Evolutionary conservation across 2,329 filamentous ascomycete genomes (phyloP).

Genomic region (Colletotrichum sp.): DNA sequence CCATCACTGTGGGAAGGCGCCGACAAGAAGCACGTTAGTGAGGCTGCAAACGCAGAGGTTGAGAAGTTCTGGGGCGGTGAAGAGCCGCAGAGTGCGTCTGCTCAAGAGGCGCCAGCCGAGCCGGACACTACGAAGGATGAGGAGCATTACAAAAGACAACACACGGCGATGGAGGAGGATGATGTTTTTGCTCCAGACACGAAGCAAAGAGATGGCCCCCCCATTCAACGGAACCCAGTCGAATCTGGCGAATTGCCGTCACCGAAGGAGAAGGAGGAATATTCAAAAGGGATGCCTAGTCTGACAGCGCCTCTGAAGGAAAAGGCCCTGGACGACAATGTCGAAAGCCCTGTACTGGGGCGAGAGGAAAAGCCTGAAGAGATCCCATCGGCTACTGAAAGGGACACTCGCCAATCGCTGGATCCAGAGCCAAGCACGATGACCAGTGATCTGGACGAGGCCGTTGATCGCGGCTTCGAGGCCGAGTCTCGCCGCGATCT

Average conservation of each 20-base stretch:
- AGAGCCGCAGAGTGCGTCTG: background rate
- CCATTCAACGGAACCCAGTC: background rate
- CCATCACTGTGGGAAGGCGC: conserved; percentile 48
- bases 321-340: conserved; percentile 30
- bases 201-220: background rate
- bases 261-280: background rate
- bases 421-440: background rate
- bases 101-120: background rate
- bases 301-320: conserved; percentile 17
- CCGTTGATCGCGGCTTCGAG: conserved; percentile 25
- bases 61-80: conserved; percentile 36
- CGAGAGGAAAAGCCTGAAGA: conserved; percentile 19
- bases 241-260: background rate
- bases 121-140: background rate
- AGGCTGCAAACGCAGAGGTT: conserved; percentile 25
- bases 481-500: conserved; percentile 31
- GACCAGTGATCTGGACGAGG: conserved; percentile 19
- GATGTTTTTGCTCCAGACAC: conserved; percentile 1
- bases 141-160: background rate
- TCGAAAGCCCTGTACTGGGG: conserved; percentile 45
- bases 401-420: background rate
- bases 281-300: conserved; percentile 10
- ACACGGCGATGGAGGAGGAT: background rate
- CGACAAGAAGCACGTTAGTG: conserved; percentile 37
- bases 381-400: background rate